These are phyloP conservation scores for Vitis hybrid DNA, from an alignment of 177 flowering plant genomes.

Conservation along the genomic window DNA sequence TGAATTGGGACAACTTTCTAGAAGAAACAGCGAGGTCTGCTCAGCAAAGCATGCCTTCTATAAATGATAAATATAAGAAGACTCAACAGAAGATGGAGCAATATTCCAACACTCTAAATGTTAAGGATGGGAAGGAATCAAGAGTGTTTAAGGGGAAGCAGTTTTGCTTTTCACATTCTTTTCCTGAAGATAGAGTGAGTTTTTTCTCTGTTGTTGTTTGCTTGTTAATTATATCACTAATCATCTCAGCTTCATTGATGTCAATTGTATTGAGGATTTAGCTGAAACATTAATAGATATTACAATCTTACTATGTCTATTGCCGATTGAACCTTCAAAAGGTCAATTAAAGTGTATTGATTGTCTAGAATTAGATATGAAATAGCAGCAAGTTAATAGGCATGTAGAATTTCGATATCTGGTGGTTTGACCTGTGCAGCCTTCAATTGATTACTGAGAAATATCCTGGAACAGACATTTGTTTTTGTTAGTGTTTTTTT, in stretches of 20 bases:
- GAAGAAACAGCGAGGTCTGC: slow-evolving; percentile 7
- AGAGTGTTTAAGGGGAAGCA: slow-evolving; percentile 53
- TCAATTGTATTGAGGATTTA: no score
- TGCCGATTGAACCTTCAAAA: background rate
- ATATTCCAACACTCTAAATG: slow-evolving; percentile 21
- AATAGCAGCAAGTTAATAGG: background rate
- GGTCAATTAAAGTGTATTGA: no score
- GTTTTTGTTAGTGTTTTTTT: no score
- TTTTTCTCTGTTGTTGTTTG: slow-evolving; percentile 5
- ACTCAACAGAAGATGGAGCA: slow-evolving; percentile 22
- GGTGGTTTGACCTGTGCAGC: background rate
- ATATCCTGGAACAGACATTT: no score
- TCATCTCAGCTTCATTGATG: background rate
- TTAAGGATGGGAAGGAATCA: slow-evolving; percentile 24
- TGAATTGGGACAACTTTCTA: slow-evolving; percentile 12
- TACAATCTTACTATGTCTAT: background rate
- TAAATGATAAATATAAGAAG: slow-evolving; percentile 15
- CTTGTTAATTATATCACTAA: background rate
- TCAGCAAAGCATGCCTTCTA: slow-evolving; percentile 12
- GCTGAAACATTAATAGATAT: no score
- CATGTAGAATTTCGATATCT: background rate
- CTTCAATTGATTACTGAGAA: no score
- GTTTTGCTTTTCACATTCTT: slow-evolving; percentile 72
- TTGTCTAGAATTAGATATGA: no score
- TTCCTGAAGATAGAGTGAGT: slow-evolving; percentile 82